Percentiles rank a stretch among this genome's conserved stretches.
Evolutionary conservation across 352 stramenopile species (phyloP).

Genomic region (Globisporangium cederbergense): DNA sequence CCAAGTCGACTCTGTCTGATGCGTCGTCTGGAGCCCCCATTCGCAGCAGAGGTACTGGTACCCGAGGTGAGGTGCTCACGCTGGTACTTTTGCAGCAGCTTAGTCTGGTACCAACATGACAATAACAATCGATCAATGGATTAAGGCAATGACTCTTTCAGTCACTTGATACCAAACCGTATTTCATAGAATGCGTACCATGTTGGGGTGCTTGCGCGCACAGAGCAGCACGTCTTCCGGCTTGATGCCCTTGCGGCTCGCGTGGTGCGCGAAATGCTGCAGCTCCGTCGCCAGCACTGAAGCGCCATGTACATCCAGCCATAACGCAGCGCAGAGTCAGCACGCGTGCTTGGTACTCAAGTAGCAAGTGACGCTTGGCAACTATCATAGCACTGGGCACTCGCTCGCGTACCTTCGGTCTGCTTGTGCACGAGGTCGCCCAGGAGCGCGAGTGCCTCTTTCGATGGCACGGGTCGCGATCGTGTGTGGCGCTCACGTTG

Average conservation of each 20-base stretch:
- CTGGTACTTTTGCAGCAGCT: slow-evolving; percentile 56
- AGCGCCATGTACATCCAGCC: too few relatives aligned
- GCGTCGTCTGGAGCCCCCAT: slow-evolving; percentile 25
- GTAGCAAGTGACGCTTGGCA: neutral
- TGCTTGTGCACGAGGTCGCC: slow-evolving; percentile 65
- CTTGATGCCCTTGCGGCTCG: slow-evolving; percentile 73
- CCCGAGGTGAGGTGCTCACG: slow-evolving; percentile 32
- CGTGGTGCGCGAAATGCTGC: slow-evolving; percentile 72
- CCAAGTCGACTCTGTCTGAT: slow-evolving; percentile 12
- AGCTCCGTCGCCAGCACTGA: slow-evolving; percentile 71
- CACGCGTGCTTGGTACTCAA: neutral
- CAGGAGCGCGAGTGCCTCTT: slow-evolving; percentile 62
- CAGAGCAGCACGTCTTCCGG: slow-evolving; percentile 64
- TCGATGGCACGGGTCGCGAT: slow-evolving; percentile 42
- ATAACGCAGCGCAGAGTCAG: neutral
- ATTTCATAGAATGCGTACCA: slow-evolving; percentile 26
- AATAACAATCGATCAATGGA: neutral
- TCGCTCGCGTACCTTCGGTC: slow-evolving; percentile 36
- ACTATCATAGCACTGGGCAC: neutral
- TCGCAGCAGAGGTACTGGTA: slow-evolving; percentile 7
- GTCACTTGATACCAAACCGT: neutral
- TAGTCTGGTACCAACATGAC: slow-evolving; percentile 26
- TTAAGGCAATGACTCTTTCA: neutral
- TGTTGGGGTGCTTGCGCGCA: slow-evolving; percentile 51
- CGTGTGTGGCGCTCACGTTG: slow-evolving; percentile 40